These are phyloP conservation scores for Aspergillus sp. DNA, from an alignment of 2,329 filamentous ascomycete species.

Conservation along the genomic window DNA sequence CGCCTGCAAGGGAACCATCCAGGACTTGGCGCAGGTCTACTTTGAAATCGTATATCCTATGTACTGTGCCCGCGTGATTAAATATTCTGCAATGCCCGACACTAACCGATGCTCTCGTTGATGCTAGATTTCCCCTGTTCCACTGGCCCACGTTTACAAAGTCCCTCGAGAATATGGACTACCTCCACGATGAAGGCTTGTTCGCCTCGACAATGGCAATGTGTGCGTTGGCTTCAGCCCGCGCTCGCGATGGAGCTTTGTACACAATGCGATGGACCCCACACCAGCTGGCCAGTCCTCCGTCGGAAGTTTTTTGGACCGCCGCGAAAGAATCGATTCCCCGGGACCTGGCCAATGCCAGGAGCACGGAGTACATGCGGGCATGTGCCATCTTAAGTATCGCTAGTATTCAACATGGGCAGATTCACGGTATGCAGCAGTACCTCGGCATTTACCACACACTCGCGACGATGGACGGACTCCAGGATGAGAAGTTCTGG, in stretches of 20 bases:
- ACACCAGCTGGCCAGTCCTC: not conserved
- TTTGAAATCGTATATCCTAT: slow-evolving; percentile 7
- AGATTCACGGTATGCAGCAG: slow-evolving; percentile 5
- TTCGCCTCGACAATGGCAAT: slow-evolving; percentile 6
- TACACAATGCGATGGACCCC: not conserved
- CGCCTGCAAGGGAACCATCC: not conserved
- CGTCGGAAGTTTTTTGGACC: not conserved
- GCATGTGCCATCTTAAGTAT: not conserved
- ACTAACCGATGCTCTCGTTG: not conserved
- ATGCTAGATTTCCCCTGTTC: not conserved
- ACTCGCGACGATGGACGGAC: not conserved
- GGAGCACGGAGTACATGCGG: slow-evolving; percentile 1
- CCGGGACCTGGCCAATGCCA: not conserved
- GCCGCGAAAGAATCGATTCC: slow-evolving; percentile 5
- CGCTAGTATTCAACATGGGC: slow-evolving; percentile 2
- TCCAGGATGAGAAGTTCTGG: slow-evolving; percentile 3
- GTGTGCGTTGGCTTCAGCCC: slow-evolving; percentile 1
- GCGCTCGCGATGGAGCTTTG: slow-evolving; percentile 2
- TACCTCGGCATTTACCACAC: slow-evolving; percentile 5
- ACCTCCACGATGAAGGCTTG: not conserved
- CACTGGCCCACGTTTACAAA: not conserved
- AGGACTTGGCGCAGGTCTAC: not conserved
- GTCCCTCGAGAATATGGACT: slow-evolving; percentile 1
- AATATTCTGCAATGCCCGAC: too few species aligned
- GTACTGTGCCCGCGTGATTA: not conserved